Evolutionary conservation across 371 early-diverging fungal genomes (phyloP).

Genomic region (Umbelopsis sp.): DNA sequence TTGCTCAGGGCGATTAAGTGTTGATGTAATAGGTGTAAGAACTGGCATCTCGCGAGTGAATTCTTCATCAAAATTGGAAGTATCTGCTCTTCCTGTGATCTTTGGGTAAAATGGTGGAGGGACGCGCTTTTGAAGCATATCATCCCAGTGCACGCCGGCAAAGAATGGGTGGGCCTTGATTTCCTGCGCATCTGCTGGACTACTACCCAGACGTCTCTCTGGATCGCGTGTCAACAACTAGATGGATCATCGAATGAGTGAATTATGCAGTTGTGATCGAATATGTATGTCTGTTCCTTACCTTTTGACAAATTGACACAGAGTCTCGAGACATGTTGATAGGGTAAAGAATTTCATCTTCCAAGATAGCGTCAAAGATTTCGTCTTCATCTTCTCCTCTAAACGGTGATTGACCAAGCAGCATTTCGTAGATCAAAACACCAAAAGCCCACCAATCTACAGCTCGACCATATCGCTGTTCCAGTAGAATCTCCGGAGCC

Average conservation of each 20-base stretch:
- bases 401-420: constrained; percentile 94
- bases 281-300: constrained; percentile 28
- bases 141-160: constrained; percentile 92
- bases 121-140: constrained; percentile 79
- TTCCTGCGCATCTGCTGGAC: constrained; percentile 85
- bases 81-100: constrained; percentile 82
- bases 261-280: not conserved
- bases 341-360: constrained; percentile 93
- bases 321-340: constrained; percentile 91
- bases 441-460: constrained; percentile 97
- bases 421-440: constrained; percentile 94
- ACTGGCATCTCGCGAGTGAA: constrained; percentile 92
- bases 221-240: constrained; percentile 91
- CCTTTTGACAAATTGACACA: constrained; percentile 86
- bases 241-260: not conserved
- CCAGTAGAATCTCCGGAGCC: constrained; percentile 75
- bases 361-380: constrained; percentile 94
- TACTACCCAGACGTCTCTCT: constrained; percentile 82
- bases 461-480: constrained; percentile 80
- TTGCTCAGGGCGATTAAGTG: constrained; percentile 82
- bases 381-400: constrained; percentile 95
- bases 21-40: constrained; percentile 86
- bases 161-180: constrained; percentile 96
- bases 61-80: constrained; percentile 95
- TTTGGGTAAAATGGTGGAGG: constrained; percentile 91